Evolutionary conservation across 495 filamentous ascomycete species (phyloP).

Genomic region (Delitschia confertaspora): DNA sequence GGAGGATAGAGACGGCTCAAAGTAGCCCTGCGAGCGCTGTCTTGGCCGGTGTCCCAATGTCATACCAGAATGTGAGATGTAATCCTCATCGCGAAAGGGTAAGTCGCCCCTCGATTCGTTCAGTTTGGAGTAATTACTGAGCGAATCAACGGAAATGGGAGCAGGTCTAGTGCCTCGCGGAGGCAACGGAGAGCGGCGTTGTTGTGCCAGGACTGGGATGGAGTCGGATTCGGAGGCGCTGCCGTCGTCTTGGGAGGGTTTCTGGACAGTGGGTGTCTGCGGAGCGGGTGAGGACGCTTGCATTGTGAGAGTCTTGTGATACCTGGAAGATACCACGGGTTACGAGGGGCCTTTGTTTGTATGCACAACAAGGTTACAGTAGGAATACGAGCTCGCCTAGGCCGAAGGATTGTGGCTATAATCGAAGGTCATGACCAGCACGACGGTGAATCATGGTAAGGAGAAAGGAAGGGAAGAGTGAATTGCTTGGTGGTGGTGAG

Average conservation of each 20-base stretch:
- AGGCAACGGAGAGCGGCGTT: constrained; percentile 25
- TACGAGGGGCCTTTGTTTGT: not conserved
- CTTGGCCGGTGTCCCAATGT: constrained; percentile 36
- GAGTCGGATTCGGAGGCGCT: constrained; percentile 19
- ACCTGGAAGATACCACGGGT: constrained; percentile 1
- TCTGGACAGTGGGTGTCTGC: constrained; percentile 19
- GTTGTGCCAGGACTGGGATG: constrained; percentile 23
- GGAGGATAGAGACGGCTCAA: constrained; percentile 74
- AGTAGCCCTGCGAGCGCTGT: constrained; percentile 77
- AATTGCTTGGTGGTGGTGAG: too few relatives aligned
- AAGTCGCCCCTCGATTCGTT: constrained; percentile 46
- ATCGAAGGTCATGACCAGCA: constrained; percentile 22
- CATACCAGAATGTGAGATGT: constrained; percentile 11
- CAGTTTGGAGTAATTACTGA: constrained; percentile 34
- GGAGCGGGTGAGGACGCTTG: constrained; percentile 23
- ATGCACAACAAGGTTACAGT: too few relatives aligned
- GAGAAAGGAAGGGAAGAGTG: too few relatives aligned
- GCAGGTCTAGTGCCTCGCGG: constrained; percentile 3
- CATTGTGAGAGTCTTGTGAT: constrained; percentile 14
- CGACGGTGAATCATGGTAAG: not conserved
- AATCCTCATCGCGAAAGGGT: constrained; percentile 15
- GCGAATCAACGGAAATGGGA: constrained; percentile 2
- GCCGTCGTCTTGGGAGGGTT: constrained; percentile 17
- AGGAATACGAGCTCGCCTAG: too few relatives aligned
- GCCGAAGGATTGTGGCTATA: constrained; percentile 4